phyloP scores from a whole-genome alignment of 352 stramenopile genomes.

The Globisporangium rhizosaccharum region DNA sequence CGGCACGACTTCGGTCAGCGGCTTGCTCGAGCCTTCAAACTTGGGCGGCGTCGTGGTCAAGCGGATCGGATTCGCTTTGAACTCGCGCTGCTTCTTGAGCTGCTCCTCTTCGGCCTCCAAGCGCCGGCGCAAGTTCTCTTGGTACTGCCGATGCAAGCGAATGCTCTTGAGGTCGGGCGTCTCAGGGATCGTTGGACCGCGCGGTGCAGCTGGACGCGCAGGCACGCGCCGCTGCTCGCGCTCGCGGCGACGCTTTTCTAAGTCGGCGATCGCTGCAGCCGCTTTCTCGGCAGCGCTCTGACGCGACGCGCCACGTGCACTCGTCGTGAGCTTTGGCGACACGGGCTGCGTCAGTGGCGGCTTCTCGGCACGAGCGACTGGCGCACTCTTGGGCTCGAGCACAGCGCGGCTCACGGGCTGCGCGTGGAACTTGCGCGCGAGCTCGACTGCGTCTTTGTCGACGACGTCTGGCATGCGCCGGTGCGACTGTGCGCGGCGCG shows the following conservation, averaged over 20 bases:
- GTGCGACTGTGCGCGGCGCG: conserved; percentile 46
- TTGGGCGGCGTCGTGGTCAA: conserved; percentile 41
- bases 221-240: conserved; percentile 28
- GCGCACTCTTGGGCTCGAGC: conserved; percentile 25
- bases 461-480: conserved; percentile 48
- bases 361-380: conserved; percentile 15
- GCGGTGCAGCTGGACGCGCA: conserved; percentile 14
- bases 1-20: conserved; percentile 59
- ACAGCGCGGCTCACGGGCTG: conserved; percentile 54
- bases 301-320: conserved; percentile 24
- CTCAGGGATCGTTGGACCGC: conserved; percentile 52
- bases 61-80: conserved; percentile 68
- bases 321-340: conserved; percentile 41
- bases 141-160: conserved; percentile 63
- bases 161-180: conserved; percentile 71
- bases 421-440: conserved; percentile 76
- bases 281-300: conserved; percentile 28
- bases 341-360: conserved; percentile 36
- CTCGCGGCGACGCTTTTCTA: conserved; percentile 41
- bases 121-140: conserved; percentile 59
- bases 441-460: conserved; percentile 69
- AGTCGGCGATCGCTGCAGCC: conserved; percentile 20
- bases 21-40: conserved; percentile 70
- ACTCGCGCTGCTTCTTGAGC: conserved; percentile 46
- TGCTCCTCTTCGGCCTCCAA: conserved; percentile 55